Conservation (phyloP, 2,329 filamentous ascomycete species). For the Diplodia mutila region DNA sequence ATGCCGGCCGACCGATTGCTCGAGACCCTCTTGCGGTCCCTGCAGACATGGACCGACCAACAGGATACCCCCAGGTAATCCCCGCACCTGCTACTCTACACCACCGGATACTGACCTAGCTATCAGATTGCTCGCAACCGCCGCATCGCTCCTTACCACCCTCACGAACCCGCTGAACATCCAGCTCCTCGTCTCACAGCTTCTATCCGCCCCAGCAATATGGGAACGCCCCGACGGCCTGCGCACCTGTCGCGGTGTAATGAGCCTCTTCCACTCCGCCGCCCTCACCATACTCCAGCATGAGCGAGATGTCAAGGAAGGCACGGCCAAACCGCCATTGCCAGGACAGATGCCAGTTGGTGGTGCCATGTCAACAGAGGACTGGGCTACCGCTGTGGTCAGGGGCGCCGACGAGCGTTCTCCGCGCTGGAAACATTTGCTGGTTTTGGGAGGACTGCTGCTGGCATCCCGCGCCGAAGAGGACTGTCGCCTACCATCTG, state of each 20-base stretch:
- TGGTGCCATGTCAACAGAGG: constrained; percentile 56
- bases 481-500: constrained; percentile 60
- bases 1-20: constrained; percentile 72
- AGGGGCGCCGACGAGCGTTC: constrained; percentile 64
- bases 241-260: constrained; percentile 65
- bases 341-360: constrained; percentile 38
- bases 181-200: constrained; percentile 71
- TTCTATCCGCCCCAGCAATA: constrained; percentile 71
- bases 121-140: constrained; percentile 62
- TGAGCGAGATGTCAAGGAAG: constrained; percentile 42
- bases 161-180: constrained; percentile 77
- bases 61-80: constrained; percentile 63
- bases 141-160: constrained; percentile 67
- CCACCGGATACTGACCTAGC: neutral
- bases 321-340: constrained; percentile 33
- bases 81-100: neutral
- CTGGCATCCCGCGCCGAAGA: constrained; percentile 68
- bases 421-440: constrained; percentile 77
- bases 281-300: constrained; percentile 59
- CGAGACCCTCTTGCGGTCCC: constrained; percentile 66
- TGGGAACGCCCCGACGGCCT: constrained; percentile 68
- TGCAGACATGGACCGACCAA: constrained; percentile 61
- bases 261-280: constrained; percentile 74
- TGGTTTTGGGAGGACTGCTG: constrained; percentile 78
- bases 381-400: constrained; percentile 63